Base-by-base conservation (phyloP, 2,329 filamentous ascomycete species). In the Aurifilum marmelostoma region DNA sequence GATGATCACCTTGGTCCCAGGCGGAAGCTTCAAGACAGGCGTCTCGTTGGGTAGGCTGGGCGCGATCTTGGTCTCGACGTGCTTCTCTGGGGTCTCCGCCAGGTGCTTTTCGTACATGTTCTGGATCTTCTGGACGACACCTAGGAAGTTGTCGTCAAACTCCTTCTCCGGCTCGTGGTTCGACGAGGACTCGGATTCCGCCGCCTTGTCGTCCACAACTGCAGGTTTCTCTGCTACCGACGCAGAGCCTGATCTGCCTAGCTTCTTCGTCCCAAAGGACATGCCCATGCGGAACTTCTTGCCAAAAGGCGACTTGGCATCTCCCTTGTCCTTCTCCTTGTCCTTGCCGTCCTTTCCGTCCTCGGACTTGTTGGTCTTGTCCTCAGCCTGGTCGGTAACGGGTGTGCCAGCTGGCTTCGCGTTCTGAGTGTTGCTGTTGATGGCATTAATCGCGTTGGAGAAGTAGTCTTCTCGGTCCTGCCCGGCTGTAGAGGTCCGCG, bases 231-330 rank as follows among this genome's bases (percentile, higher is more conserved):
- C 88, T 3, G 91, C 87, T 7, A 86, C 86, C 34, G 87, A 87
- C 0, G 87, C 87, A 4, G 90, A 90, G 4, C 86, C 83, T 2
- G 90, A 90, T 21, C 93, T 88, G 16, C 89, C 89, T 18, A 95
- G 84, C 79, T 97, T 97, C 83, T 97, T 97, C 75, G 90, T 91
- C 73, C 91, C 90, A 75, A 95, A 94, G 0, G 90, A 89, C 83
- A 87, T 87, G 79, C 86, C 87, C 88, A 92, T 91, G 62, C 91
- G 89, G 79, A 97, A 94, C 75, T 93, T 93, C 81, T 94, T 96
- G 58, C 91, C 89, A 77, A 97, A 97, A 7, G 93, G 83, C 2
- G 87, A 90, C 67, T 84, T 82, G 5, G 82, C 82, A 2, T 83
- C 81, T 74, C 83, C 80, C 39, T 76, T 76, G 16, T 82, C 78